phyloP scores from a whole-genome alignment of 148 eudicot species.

The Arbutus unedo region DNA sequence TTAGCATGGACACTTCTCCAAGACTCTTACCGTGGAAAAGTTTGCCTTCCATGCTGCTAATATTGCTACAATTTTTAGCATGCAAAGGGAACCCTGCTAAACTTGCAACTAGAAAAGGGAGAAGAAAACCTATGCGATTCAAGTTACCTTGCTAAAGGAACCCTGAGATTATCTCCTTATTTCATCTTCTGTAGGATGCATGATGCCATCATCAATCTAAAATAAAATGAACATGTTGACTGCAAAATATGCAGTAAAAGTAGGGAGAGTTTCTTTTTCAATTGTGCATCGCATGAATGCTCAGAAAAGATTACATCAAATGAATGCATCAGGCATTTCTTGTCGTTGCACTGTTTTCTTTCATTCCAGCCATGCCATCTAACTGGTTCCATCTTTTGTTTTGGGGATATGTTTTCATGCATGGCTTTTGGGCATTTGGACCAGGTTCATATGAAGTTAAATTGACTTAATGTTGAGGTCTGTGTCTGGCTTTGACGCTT shows the following conservation, averaged over 20 bases:
- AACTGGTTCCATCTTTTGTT: background rate
- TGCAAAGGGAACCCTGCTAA: too few relatives aligned
- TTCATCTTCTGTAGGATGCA: slow-evolving; percentile 48
- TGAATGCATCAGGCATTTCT: background rate
- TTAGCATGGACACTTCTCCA: too few relatives aligned
- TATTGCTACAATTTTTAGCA: too few relatives aligned
- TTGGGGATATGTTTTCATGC: background rate
- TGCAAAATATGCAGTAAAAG: background rate
- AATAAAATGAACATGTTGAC: background rate
- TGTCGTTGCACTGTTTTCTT: background rate
- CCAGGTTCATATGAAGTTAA: background rate
- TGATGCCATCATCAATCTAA: slow-evolving; percentile 59
- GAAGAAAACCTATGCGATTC: background rate
- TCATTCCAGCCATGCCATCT: background rate
- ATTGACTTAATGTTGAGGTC: background rate
- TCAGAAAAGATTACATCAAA: background rate
- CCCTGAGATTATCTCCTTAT: slow-evolving; percentile 41
- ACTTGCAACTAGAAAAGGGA: too few relatives aligned
- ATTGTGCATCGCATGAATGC: background rate
- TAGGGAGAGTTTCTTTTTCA: background rate
- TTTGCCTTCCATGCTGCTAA: too few relatives aligned
- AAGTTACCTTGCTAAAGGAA: slow-evolving; percentile 63
- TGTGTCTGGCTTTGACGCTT: background rate
- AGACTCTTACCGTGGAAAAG: too few relatives aligned
- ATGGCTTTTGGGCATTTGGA: background rate